phyloP scores from a whole-genome alignment of 2,329 filamentous ascomycete genomes.

The Scedosporium dehoogii region DNA sequence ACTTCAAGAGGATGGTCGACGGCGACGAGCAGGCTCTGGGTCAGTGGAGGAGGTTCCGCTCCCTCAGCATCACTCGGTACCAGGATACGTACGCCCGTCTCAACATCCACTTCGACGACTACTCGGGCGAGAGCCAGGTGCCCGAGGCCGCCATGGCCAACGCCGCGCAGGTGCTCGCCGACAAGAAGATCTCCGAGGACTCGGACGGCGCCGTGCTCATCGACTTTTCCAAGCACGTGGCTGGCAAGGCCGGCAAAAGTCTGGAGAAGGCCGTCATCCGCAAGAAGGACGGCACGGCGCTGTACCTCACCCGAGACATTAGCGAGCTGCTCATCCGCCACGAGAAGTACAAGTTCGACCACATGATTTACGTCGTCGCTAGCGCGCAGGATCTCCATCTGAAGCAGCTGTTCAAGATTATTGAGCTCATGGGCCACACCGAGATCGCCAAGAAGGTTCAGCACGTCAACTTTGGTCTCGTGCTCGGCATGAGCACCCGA shows the following conservation, averaged over 20 bases:
- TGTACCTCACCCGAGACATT: constrained; percentile 72
- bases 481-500: constrained; percentile 60
- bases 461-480: constrained; percentile 68
- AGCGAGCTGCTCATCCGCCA: constrained; percentile 60
- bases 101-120: constrained; percentile 63
- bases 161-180: constrained; percentile 50
- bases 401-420: constrained; percentile 66
- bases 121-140: constrained; percentile 68
- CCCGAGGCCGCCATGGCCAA: constrained; percentile 55
- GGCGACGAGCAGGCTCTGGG: constrained; percentile 50
- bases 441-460: constrained; percentile 59
- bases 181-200: constrained; percentile 56
- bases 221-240: constrained; percentile 59
- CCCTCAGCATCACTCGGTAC: constrained; percentile 58
- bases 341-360: constrained; percentile 57
- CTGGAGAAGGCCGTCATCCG: constrained; percentile 62
- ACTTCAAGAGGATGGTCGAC: constrained; percentile 64
- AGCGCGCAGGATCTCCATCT: constrained; percentile 64
- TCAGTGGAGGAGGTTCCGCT: constrained; percentile 57
- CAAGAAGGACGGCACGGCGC: constrained; percentile 64
- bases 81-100: constrained; percentile 58
- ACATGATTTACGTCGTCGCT: constrained; percentile 73
- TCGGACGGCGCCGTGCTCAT: constrained; percentile 64
- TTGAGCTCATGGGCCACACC: constrained; percentile 59
- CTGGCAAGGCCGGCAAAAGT: constrained; percentile 57